These are phyloP conservation scores for Talaromyces proteolyticus DNA, from an alignment of 495 filamentous ascomycete species.

Conservation along the genomic window DNA sequence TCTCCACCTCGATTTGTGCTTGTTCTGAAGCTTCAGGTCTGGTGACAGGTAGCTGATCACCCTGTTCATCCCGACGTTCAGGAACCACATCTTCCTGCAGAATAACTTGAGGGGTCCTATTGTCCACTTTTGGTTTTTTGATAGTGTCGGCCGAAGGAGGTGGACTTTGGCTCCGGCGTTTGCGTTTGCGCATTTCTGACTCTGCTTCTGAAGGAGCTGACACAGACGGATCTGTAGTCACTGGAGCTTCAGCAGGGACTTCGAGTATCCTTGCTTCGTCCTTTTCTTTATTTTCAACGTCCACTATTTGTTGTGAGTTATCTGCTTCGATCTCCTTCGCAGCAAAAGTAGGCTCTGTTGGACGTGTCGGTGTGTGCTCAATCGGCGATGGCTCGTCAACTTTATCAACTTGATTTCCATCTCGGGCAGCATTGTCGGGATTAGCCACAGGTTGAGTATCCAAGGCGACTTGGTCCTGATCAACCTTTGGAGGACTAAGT, in stretches of 20 bases:
- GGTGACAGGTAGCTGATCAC: constrained; percentile 4
- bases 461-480: background rate
- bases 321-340: background rate
- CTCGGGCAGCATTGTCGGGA: background rate
- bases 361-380: too few species aligned
- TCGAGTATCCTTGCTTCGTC: background rate
- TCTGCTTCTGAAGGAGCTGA: constrained; percentile 7
- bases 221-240: constrained; percentile 6
- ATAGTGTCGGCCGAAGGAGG: constrained; percentile 44
- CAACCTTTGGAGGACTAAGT: constrained; percentile 1
- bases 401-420: background rate
- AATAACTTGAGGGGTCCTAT: constrained; percentile 19
- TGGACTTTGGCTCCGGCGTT: constrained; percentile 67
- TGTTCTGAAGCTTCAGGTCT: background rate
- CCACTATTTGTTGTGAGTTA: background rate
- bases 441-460: background rate
- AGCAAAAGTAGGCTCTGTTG: background rate
- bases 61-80: background rate
- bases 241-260: constrained; percentile 6
- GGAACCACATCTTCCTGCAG: constrained; percentile 20
- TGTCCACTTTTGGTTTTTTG: constrained; percentile 36
- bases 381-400: background rate
- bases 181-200: constrained; percentile 65
- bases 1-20: background rate
- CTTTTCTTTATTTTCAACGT: background rate